Base-by-base conservation (phyloP, 2,329 filamentous ascomycete genomes). In the Fusarium longipes region DNA sequence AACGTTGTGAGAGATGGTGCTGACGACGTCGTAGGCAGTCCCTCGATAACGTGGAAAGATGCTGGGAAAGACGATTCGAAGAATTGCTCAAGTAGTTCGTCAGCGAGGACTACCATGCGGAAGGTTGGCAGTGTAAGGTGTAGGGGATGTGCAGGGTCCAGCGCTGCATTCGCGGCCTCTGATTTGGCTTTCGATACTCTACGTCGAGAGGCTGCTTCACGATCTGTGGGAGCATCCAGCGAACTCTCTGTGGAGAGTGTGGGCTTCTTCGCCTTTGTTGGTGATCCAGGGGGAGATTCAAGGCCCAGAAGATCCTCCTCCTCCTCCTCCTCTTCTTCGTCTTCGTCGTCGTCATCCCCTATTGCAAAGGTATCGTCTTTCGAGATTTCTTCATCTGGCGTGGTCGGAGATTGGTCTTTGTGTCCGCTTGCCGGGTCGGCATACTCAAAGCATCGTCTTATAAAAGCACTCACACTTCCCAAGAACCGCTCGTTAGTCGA, bases 41-140 rank as follows among this genome's bases (percentile, higher is more conserved):
- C 85, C 14, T 96, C 91, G 24, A 92, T 89, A 44, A 97, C 89
- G 73, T 92, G 93, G 86, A 99, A 96, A 2, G 93, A 97, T 50
- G 92, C 89, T 0, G 95, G 93, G 80, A 98, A 97, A 38, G 93
- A 96, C 1, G 93, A 92, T 80, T 99, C 96, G 77, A 99, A 99
- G 80, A 99, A 99, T 71, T 96, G 92, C 74, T 99, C 95, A 8
- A 99, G 87, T 1, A 96, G 86, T 77, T 99, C 96, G 75, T 99
- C 96, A 40, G 96, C 96, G 9, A 99, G 87, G 11, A 99, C 92
- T 5, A 99, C 93, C 96, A 99, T 99, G 68, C 96, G 91, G 85
- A 99, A 99, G 1, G 96, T 99, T 1, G 96, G 96, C 2, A 99
- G 86, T 1, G 96, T 98, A 74, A 99, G 97, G 77, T 97, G 92